Conservation (phyloP, 106 monocot species). For the Dendrobium chrysotoxum region DNA sequence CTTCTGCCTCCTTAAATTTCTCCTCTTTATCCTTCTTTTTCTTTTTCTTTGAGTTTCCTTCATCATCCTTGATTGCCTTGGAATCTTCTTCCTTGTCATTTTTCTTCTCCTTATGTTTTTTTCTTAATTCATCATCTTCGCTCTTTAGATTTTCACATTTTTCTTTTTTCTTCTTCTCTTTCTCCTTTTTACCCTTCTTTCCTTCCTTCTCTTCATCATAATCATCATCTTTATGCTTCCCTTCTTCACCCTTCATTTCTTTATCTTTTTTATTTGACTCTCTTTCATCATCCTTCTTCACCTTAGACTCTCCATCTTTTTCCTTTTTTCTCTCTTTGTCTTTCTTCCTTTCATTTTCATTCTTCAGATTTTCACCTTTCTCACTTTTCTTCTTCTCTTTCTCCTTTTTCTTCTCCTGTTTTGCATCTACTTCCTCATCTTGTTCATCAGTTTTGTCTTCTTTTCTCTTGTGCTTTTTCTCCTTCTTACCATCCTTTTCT, state of each 20-base stretch:
- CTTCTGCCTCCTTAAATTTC: neutral
- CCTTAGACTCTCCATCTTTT: neutral
- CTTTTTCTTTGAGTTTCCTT: neutral
- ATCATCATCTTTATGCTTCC: neutral
- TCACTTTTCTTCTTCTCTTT: conserved; percentile 1
- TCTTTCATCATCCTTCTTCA: neutral
- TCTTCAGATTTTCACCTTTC: neutral
- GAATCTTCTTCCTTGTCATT: neutral
- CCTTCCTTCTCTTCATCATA: neutral
- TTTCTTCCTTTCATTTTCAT: neutral
- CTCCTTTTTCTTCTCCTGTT: neutral
- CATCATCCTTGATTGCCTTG: neutral
- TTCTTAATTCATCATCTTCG: neutral
- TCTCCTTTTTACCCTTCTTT: neutral
- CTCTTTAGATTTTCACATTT: neutral
- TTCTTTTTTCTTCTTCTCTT: conserved; percentile 5
- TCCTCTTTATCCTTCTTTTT: conserved; percentile 3
- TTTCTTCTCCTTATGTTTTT: conserved; percentile 9
- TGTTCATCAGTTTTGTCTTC: neutral
- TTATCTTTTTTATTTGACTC: neutral
- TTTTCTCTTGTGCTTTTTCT: neutral
- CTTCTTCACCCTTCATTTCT: neutral
- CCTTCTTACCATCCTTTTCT: neutral
- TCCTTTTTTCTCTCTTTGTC: neutral
- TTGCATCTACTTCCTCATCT: neutral